Percentiles rank a stretch among this genome's conserved stretches.
These are phyloP conservation scores for Rhodotorula kratochvilovae DNA, from an alignment of 768 basidiomycete species.

Conservation along the genomic window DNA sequence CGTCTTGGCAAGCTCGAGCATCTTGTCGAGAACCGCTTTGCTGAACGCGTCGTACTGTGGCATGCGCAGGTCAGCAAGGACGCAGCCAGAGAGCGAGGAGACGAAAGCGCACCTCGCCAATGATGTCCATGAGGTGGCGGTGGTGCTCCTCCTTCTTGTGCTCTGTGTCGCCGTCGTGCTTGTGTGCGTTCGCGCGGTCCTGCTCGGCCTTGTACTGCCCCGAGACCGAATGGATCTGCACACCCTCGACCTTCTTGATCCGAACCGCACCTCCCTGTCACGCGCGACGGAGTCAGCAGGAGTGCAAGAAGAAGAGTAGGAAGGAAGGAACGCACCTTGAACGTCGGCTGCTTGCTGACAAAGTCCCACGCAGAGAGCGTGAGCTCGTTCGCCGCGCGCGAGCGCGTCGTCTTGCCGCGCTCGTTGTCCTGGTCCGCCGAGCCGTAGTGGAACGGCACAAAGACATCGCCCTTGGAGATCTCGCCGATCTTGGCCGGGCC, in stretches of 20 bases:
- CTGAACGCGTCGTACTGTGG: constrained; percentile 4
- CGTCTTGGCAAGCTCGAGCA: constrained; percentile 12
- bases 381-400: constrained; percentile 40
- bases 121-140: constrained; percentile 2
- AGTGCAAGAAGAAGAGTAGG: neutral
- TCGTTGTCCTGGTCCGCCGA: constrained; percentile 27
- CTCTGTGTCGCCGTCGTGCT: neutral
- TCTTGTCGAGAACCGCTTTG: constrained; percentile 20
- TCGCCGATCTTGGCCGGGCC: constrained; percentile 38
- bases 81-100: neutral
- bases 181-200: neutral
- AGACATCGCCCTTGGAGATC: constrained; percentile 38
- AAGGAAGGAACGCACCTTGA: neutral
- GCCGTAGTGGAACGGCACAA: constrained; percentile 42
- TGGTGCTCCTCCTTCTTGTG: constrained; percentile 3
- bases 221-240: constrained; percentile 2
- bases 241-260: constrained; percentile 23
- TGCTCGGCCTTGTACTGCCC: constrained; percentile 1
- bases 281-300: neutral
- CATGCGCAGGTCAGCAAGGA: neutral
- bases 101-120: neutral
- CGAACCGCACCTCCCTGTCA: constrained; percentile 32
- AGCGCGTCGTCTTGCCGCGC: constrained; percentile 15
- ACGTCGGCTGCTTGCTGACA: constrained; percentile 10
- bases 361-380: constrained; percentile 37